Base-by-base conservation (phyloP, 83 land plant genomes). In the Diphasiastrum complanatum region DNA sequence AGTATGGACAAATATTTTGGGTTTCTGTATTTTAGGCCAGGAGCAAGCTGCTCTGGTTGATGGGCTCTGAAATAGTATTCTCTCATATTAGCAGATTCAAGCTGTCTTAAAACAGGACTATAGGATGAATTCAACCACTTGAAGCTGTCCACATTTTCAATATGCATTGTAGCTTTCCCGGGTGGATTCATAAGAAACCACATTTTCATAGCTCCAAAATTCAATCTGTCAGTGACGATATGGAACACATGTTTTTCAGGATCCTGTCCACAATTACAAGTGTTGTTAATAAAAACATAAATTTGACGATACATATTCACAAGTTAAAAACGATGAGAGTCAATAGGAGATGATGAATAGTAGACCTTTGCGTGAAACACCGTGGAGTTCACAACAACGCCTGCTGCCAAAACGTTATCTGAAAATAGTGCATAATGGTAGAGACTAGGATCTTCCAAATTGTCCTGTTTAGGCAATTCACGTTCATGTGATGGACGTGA, bases 381-480 rank as follows among this genome's bases (percentile, higher is more conserved):
- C 0, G 97, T 82, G 60, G 97, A 91, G 61, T 84, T 87, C 46
- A 91, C 92, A 52, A 91, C 97, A 10, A 86, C 97, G 60, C 89
- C 79, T 48, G 97, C 89, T 63, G 97, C 97, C 67, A 91, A 63
- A 18, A 91, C 87, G 75, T 91, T 91, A 35, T 91, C 97, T 40
- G 97, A 91, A 53, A 91, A 91, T 12, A 91, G 73, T 4, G 93
- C 93, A 80, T 91, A 91, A 43, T 91, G 97, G 57, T 75, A 91
- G 20, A 91, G 79, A 37, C 63, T 70, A 22, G 85, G 80, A 51
- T 86, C 79, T 63, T 82, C 97, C 58, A 87, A 52, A 53, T 80
- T 87, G 24, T 79, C 86, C 43, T 51, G 51, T 24, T 78, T 60
- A 16, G 84, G 78, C 60, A 85, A 79, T 48, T 68, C 77, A 18